Percentiles rank a stretch among this genome's conserved stretches.
Evolutionary conservation across 768 basidiomycete genomes (phyloP).

Genomic region (Rhodotorula babjevae): DNA sequence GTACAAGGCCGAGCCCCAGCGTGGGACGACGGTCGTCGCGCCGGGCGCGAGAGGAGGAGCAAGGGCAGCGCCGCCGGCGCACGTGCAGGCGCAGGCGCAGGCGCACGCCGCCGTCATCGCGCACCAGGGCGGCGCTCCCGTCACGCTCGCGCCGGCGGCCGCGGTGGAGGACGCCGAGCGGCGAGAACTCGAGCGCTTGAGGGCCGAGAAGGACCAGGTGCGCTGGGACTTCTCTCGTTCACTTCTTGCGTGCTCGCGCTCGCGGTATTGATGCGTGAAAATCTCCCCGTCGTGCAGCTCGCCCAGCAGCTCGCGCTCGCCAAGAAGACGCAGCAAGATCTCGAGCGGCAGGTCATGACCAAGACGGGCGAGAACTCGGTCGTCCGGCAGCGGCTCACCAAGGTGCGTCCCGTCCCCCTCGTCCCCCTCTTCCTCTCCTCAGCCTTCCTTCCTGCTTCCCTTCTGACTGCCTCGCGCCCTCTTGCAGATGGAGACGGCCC

Average conservation of each 20-base stretch:
- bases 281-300: slow-evolving; percentile 2
- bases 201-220: slow-evolving; percentile 21
- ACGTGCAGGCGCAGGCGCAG: background rate
- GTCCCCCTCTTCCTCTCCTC: too few relatives aligned
- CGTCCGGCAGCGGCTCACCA: slow-evolving; percentile 1
- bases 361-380: slow-evolving; percentile 19
- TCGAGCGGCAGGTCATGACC: background rate
- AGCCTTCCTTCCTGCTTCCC: too few relatives aligned
- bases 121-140: background rate
- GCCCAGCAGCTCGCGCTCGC: background rate
- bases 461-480: too few relatives aligned
- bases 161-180: background rate
- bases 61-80: too few relatives aligned
- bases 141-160: background rate
- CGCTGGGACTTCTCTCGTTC: background rate
- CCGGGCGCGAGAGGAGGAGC: too few relatives aligned
- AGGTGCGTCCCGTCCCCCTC: background rate
- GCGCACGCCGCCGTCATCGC: too few relatives aligned
- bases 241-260: too few relatives aligned
- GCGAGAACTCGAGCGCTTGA: slow-evolving; percentile 17
- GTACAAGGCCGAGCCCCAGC: slow-evolving; percentile 8
- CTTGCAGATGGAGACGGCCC: slow-evolving; percentile 17
- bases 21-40: background rate
- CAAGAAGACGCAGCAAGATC: background rate
- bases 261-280: background rate